phyloP scores from a whole-genome alignment of 2,329 filamentous ascomycete species.

The Colletotrichum sublineola region DNA sequence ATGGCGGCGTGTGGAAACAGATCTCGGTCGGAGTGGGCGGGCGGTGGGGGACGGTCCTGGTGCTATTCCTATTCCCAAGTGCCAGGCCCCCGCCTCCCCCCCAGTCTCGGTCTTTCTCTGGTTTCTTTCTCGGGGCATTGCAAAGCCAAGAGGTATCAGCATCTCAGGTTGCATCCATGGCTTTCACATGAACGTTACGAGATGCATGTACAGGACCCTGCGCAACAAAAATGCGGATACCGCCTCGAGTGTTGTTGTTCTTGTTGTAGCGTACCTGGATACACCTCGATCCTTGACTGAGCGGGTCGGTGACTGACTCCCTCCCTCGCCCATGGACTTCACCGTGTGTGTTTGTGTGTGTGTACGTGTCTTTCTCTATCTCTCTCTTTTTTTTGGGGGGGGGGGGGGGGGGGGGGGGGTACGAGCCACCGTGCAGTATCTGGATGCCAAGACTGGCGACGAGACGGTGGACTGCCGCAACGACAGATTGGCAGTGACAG shows the following conservation, averaged over 20 bases:
- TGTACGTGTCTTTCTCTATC: background rate
- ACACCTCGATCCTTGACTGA: slow-evolving; percentile 11
- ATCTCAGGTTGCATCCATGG: slow-evolving; percentile 28
- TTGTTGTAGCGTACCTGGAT: background rate
- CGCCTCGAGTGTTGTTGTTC: background rate
- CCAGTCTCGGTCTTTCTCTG: slow-evolving; percentile 1
- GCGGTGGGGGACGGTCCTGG: slow-evolving; percentile 19
- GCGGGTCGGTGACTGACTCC: background rate
- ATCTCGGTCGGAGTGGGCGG: slow-evolving; percentile 28
- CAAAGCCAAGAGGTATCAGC: slow-evolving; percentile 39
- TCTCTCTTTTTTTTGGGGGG: no score
- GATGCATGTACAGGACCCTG: slow-evolving; percentile 1
- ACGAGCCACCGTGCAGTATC: background rate
- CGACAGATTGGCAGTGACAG: slow-evolving; percentile 1
- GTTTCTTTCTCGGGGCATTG: slow-evolving; percentile 31
- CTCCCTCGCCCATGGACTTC: background rate
- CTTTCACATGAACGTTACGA: slow-evolving; percentile 30
- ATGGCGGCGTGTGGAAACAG: slow-evolving; percentile 24
- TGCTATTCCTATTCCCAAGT: slow-evolving; percentile 31
- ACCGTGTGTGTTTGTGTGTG: background rate
- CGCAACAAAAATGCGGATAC: background rate
- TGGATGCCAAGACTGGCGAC: slow-evolving; percentile 9
- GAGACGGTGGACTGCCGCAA: slow-evolving; percentile 10
- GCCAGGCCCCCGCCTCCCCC: background rate
- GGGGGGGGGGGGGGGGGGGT: no score